Evolutionary conservation across 495 filamentous ascomycete genomes (phyloP), one percentile per base, ranked within the genome.

Genomic region (Hyaloscypha bicolor): DNA sequence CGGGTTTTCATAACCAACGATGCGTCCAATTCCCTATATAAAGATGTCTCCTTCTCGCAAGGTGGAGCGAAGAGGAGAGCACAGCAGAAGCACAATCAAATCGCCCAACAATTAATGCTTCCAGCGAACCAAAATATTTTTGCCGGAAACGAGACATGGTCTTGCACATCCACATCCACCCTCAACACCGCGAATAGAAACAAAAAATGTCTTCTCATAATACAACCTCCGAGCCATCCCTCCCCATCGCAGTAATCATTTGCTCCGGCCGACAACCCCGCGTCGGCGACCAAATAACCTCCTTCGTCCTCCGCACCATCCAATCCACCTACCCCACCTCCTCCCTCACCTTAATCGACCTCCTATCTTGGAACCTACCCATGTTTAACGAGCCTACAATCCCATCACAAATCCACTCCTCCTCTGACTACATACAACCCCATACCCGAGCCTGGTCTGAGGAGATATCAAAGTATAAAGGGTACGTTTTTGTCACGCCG

Each of bases 401-500:
- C 12, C 85, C 86, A 0, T 79, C 78, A 31, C 76, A 78, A 65
- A 77, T 88, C 0, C 78, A 78, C 4, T 71, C 76, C 11, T 19
- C 71, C 1, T 76, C 77, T 25, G 73, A 80, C 48, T 87, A 84
- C 75, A 66, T 72, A 9, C 76, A 85, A 56, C 74, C 72, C 22
- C 80, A 85, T 72, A 83, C 81, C 31, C 75, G 74, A 12, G 75
- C 75, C 6, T 88, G 86, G 86, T 83, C 79, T 32, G 58, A 70
- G 9, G 77, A 82, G 51, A 83, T 87, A 59, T 67, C 74, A 0
- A 68, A 72, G 25, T 77, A 82, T 67, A 79, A 79, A 60, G 85
- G 74, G 1, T 87, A 90, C 72, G 77, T 90, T 63, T 84, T 91
- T 64, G 80, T 89, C 21, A 80, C 80, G 9, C 83, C 78, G 11